Base-by-base conservation (phyloP, 257 asterid species). In the Solanum piurae region DNA sequence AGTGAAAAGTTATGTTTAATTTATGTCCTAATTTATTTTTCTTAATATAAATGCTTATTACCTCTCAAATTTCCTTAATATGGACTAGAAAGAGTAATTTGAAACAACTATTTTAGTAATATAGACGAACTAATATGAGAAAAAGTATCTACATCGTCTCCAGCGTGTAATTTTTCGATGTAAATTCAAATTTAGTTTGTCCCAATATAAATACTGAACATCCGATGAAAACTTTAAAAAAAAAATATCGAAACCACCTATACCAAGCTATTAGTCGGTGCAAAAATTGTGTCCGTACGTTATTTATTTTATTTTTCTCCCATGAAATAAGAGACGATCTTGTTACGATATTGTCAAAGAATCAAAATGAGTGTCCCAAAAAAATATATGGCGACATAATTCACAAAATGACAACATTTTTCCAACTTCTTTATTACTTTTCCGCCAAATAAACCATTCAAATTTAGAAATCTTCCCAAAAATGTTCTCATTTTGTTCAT, bases 391-490 rank as follows among this genome's bases (percentile, higher is more conserved):
- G 87, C 92, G 88, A 86, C 91, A 91, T 87, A 71, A 40, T 84
- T 49, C 38, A 42, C 44, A 86, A 88, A 80, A 89, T 91, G 91
- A 89, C 90, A 77, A 85, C 93, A 89, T 69, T 72, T 76, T 49
- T 42, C 37, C 37, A 68, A 88, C 83, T 80, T 80, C 1, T 29
- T 27, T 80, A 80, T 46, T 80, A 27, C 42, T 46, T 44, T 77
- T 80, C 9, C 9, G 66, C 27, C 14, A 46, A 80, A 2, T 2
- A 46, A 16, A 46, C 85, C 68, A 80, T 46, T 80, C 68, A 80
- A 46, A 80, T 25, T 46, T 44, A 12, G 27, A 80, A 9, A 44
- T 46, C 42, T 80, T 14, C 27, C 85, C 27, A 3, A 14, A 5
- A 10, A 49, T 80, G 85, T 80, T 80, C 42, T 80, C 85, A 46